Percentiles rank a stretch among this genome's conserved stretches.
Evolutionary conservation across 2,329 filamentous ascomycete genomes (phyloP).

Genomic region (Fusarium sterilihyphosum): DNA sequence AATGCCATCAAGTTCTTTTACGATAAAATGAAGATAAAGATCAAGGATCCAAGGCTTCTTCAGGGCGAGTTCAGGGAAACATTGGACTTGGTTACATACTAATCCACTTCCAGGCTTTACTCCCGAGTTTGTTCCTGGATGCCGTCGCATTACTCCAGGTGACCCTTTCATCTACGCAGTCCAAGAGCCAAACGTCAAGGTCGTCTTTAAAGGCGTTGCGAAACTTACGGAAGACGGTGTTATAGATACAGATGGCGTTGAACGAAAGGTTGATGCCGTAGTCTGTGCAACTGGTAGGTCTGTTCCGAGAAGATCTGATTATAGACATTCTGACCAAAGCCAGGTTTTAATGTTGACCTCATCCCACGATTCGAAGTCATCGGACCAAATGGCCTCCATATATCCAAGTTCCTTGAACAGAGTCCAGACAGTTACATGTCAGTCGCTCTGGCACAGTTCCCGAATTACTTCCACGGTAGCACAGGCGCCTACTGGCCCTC

Average conservation of each 20-base stretch:
- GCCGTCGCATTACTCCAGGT: not conserved
- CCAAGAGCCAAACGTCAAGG: not conserved
- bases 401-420: not conserved
- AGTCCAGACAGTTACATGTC: not conserved
- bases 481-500: not conserved
- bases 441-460: not conserved
- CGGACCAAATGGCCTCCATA: not conserved
- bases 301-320: accelerated
- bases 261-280: not conserved
- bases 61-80: accelerated
- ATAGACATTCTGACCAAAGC: accelerated
- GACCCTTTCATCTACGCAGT: not conserved
- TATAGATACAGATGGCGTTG: not conserved
- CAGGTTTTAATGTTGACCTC: not conserved
- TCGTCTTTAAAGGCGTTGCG: not conserved
- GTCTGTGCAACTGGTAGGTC: not conserved
- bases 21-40: not conserved
- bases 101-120: not conserved
- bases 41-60: not conserved
- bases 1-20: not conserved
- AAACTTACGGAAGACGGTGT: not conserved
- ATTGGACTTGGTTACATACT: accelerated
- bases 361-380: not conserved
- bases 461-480: not conserved
- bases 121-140: not conserved